phyloP scores from a whole-genome alignment of 2,329 filamentous ascomycete species.

The Aspergillus jensenii region DNA sequence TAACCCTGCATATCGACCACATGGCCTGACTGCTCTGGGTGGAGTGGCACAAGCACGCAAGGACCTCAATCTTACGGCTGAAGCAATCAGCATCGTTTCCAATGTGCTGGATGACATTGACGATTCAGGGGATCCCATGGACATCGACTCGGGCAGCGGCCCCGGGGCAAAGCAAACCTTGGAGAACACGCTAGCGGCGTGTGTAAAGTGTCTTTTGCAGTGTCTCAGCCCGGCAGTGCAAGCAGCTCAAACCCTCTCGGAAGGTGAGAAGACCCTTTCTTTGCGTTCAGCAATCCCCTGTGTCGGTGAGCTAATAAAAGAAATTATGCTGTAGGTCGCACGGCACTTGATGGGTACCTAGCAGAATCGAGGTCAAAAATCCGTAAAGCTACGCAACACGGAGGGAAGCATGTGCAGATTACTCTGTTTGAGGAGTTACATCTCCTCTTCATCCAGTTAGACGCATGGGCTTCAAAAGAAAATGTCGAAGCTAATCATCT shows the following conservation, averaged over 20 bases:
- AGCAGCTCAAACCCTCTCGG: conserved; percentile 18
- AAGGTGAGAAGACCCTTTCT: conserved; percentile 25
- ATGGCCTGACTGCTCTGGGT: conserved; percentile 72
- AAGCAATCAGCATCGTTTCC: conserved; percentile 64
- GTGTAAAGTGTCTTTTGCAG: conserved; percentile 39
- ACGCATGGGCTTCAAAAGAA: conserved; percentile 21
- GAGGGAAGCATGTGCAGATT: conserved; percentile 35
- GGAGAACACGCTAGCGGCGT: conserved; percentile 40
- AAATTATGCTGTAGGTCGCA: conserved; percentile 5
- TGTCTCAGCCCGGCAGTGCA: conserved; percentile 34
- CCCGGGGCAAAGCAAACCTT: conserved; percentile 37
- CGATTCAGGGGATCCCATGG: conserved; percentile 63
- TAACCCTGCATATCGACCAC: conserved; percentile 77
- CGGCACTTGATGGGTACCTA: conserved; percentile 33
- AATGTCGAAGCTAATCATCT: conserved; percentile 18
- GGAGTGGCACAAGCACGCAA: conserved; percentile 67
- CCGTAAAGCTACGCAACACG: conserved; percentile 30
- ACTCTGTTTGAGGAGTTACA: conserved; percentile 37
- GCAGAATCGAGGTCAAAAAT: conserved; percentile 29
- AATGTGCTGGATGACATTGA: conserved; percentile 62
- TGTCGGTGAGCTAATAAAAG: conserved; percentile 23
- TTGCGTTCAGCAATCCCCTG: background rate
- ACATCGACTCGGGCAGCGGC: conserved; percentile 57
- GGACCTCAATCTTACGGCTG: conserved; percentile 69
- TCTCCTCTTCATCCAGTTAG: conserved; percentile 31